Evolutionary conservation across 1,284 basidiomycete species (phyloP), one percentile per base, ranked within the genome.

Genomic region (Veloporphyrellus conicus): DNA sequence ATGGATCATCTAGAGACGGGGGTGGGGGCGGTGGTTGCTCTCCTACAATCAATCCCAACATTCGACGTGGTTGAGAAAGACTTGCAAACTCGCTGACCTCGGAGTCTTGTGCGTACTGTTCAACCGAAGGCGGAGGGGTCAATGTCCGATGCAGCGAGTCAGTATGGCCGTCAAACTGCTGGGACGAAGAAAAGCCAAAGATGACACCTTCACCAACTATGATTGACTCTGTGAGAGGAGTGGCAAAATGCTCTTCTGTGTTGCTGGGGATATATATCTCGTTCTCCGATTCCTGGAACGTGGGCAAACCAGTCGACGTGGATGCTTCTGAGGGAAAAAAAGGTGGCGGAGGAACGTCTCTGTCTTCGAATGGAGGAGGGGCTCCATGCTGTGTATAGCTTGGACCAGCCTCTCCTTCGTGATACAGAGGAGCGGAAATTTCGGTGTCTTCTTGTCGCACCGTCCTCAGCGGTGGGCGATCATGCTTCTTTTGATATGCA

Each of bases 401-500:
- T 19, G 87, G 87, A 6, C 87, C 87, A 7, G 87, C 82, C 61
- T 79, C 78, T 54, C 77, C 77, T 54, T 77, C 77, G 28, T 80
- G 77, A 61, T 86, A 86, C 57, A 75, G 71, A 39, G 83, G 86
- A 10, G 74, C 78, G 4, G 71, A 71, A 28, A 67, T 60, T 28
- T 90, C 87, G 6, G 53, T 52, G 43, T 90, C 87, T 45, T 87
- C 85, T 28, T 75, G 67, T 41, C 87, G 72, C 29, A 82, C 76
- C 0, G 87, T 90, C 56, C 72, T 77, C 4, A 74, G 63, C 3
- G 88, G 88, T 12, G 87, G 88, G 7, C 76, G 75, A 58, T 90
- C 88, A 57, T 90, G 87, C 61, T 90, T 90, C 73, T 90, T 90
- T 58, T 79, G 79, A 63, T 90, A 90, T 7, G 84, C 86, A 16